Conservation (phyloP, 768 basidiomycete genomes). For the Tricholoma flavovirens region DNA sequence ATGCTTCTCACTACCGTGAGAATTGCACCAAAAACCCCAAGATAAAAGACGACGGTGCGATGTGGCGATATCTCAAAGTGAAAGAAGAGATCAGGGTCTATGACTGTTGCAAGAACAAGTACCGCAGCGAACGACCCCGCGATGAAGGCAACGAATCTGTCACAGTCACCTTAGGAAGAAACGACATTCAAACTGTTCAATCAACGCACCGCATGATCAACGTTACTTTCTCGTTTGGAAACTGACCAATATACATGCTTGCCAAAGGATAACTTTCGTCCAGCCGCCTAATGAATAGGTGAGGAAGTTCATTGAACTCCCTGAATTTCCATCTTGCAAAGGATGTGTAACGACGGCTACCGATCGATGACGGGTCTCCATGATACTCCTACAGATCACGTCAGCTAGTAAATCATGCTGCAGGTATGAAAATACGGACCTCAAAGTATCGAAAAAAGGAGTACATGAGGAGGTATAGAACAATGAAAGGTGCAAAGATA, state of each 20-base stretch:
- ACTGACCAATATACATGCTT: slow-evolving; percentile 95
- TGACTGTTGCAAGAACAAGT: slow-evolving; percentile 81
- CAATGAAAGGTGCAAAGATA: slow-evolving; percentile 94
- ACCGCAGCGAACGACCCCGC: slow-evolving; percentile 97
- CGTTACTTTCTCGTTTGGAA: slow-evolving; percentile 91
- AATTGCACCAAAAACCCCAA: slow-evolving; percentile 81
- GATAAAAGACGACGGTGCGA: slow-evolving; percentile 90
- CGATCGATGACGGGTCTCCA: slow-evolving; percentile 95
- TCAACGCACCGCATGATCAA: slow-evolving; percentile 76
- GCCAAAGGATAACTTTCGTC: slow-evolving; percentile 86
- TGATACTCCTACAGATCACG: slow-evolving; percentile 76
- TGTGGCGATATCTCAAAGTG: slow-evolving; percentile 94
- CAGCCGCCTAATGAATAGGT: slow-evolving; percentile 81
- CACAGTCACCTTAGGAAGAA: not conserved
- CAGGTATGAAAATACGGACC: slow-evolving; percentile 38
- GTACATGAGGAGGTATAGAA: slow-evolving; percentile 93
- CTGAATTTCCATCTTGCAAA: slow-evolving; percentile 98
- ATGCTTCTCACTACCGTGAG: slow-evolving; percentile 90
- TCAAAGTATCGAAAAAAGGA: slow-evolving; percentile 99
- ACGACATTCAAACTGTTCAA: not conserved
- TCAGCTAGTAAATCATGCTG: slow-evolving; percentile 7
- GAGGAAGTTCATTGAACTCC: slow-evolving; percentile 97
- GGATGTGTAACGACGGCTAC: slow-evolving; percentile 87
- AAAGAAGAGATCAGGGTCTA: slow-evolving; percentile 90
- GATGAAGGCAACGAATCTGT: slow-evolving; percentile 91